Evolutionary conservation across 2,329 filamentous ascomycete genomes (phyloP).

Genomic region (Rhinocladiella mackenziei): DNA sequence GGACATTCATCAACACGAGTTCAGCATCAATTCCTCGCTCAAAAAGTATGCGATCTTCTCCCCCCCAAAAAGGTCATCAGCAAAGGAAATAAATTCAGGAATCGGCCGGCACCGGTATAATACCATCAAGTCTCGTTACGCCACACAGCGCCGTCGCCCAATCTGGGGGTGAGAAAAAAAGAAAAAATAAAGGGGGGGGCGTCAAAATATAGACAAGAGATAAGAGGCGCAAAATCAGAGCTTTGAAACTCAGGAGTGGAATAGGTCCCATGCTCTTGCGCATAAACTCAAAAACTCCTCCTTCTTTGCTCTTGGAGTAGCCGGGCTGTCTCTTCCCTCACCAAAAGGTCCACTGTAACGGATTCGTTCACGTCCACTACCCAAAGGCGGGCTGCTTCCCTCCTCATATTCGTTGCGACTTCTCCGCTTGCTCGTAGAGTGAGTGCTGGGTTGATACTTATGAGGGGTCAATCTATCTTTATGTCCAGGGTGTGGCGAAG

Average conservation of each 20-base stretch:
- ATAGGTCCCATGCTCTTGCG: constrained; percentile 89
- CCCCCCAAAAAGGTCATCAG: background rate
- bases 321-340: constrained; percentile 75
- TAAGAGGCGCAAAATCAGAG: background rate
- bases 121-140: constrained; percentile 8
- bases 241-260: constrained; percentile 67
- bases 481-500: constrained; percentile 60
- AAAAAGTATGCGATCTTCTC: background rate
- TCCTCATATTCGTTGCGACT: constrained; percentile 84
- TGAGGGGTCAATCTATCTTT: constrained; percentile 39
- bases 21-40: background rate
- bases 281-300: constrained; percentile 87
- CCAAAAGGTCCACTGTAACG: constrained; percentile 67
- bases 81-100: background rate
- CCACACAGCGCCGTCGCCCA: constrained; percentile 12
- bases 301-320: constrained; percentile 79
- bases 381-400: constrained; percentile 80
- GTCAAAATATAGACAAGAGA: constrained; percentile 12
- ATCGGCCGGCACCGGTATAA: background rate
- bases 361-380: constrained; percentile 59
- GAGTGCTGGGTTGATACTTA: constrained; percentile 38
- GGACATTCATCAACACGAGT: constrained; percentile 10
- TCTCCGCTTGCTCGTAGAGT: constrained; percentile 57
- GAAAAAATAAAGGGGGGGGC: too few species aligned
- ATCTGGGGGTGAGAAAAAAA: background rate